phyloP scores from a whole-genome alignment of 2,329 filamentous ascomycete genomes.

The Calonectria honghensis region DNA sequence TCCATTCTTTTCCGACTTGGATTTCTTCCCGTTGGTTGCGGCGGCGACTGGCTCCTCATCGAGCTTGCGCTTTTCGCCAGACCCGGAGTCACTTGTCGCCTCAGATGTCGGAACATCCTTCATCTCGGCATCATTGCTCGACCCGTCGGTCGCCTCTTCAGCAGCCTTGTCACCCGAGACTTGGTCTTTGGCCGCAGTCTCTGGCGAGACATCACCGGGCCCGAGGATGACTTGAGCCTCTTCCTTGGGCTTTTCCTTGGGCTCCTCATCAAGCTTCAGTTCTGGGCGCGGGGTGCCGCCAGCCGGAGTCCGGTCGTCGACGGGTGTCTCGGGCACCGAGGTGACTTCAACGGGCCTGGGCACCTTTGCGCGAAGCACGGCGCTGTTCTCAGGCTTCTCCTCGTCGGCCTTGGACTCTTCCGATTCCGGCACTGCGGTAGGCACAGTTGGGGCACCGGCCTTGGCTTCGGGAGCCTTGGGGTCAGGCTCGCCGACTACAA shows the following conservation, averaged over 20 bases:
- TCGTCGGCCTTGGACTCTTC: constrained; percentile 51
- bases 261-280: constrained; percentile 58
- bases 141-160: constrained; percentile 47
- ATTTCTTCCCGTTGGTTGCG: constrained; percentile 46
- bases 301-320: constrained; percentile 59
- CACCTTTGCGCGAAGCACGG: constrained; percentile 43
- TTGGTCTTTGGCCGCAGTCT: constrained; percentile 49
- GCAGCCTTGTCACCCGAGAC: constrained; percentile 39
- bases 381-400: constrained; percentile 46
- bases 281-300: constrained; percentile 61
- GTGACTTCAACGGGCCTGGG: constrained; percentile 61
- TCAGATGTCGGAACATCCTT: constrained; percentile 43
- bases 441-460: constrained; percentile 54
- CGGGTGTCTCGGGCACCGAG: constrained; percentile 61
- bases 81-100: constrained; percentile 45
- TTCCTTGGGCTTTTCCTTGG: constrained; percentile 52
- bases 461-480: constrained; percentile 55
- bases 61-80: constrained; percentile 65
- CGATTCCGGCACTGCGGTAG: constrained; percentile 50
- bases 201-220: constrained; percentile 48
- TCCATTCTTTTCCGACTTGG: constrained; percentile 50
- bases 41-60: constrained; percentile 52
- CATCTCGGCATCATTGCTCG: constrained; percentile 46
- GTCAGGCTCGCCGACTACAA: constrained; percentile 56
- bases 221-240: constrained; percentile 54